Conservation (phyloP, 495 filamentous ascomycete species). For the Aspergillus nanangensis region DNA sequence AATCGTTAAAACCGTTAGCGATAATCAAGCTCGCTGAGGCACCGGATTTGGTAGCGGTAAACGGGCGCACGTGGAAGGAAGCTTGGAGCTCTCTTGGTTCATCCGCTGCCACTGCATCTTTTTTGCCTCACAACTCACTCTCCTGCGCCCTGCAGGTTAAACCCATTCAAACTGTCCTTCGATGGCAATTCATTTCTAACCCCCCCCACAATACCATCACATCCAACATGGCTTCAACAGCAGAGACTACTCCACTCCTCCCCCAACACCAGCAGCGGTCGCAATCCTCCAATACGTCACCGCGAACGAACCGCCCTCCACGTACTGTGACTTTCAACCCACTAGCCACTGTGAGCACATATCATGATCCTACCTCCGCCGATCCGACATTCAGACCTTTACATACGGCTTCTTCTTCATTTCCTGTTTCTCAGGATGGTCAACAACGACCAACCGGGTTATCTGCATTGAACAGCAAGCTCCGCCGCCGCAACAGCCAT, state of each 20-base stretch:
- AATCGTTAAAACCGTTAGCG: too few relatives aligned
- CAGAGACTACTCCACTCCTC: constrained; percentile 46
- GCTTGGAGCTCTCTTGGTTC: constrained; percentile 19
- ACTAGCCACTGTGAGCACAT: constrained; percentile 54
- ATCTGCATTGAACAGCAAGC: constrained; percentile 79
- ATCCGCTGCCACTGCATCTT: constrained; percentile 8
- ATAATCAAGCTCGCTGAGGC: too few relatives aligned
- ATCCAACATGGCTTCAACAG: constrained; percentile 33
- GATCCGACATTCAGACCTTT: constrained; percentile 41
- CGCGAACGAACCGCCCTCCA: constrained; percentile 34
- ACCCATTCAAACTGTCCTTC: constrained; percentile 4
- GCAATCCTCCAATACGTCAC: constrained; percentile 33
- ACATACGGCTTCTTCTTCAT: constrained; percentile 34
- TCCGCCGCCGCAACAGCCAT: constrained; percentile 79
- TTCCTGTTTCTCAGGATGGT: constrained; percentile 27
- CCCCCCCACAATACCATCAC: neutral
- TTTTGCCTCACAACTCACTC: constrained; percentile 5
- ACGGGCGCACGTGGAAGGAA: constrained; percentile 25
- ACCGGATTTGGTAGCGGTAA: neutral
- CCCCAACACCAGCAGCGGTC: constrained; percentile 34
- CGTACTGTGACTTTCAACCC: constrained; percentile 72
- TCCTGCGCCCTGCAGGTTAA: neutral
- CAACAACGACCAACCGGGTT: constrained; percentile 46
- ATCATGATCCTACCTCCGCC: constrained; percentile 41
- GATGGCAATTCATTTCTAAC: constrained; percentile 15